Evolutionary conservation across 2,329 filamentous ascomycete species (phyloP), one percentile per base, ranked within the genome.

Genomic region (Aspergillus neotritici): DNA sequence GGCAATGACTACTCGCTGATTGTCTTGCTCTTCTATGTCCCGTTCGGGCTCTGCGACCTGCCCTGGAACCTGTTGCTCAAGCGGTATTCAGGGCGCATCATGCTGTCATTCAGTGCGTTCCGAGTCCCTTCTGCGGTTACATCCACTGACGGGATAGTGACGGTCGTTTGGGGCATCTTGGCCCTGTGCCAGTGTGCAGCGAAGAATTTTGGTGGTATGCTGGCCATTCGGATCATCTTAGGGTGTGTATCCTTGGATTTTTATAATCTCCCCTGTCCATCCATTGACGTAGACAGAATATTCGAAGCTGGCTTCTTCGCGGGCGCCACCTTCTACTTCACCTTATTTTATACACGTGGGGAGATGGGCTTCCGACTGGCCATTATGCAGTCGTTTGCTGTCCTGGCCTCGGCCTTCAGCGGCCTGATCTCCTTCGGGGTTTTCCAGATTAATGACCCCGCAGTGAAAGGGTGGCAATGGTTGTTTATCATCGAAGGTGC

Each of bases 281-380:
- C 3, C 14, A 4, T 11, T 46, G 14, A 40, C 21, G 1, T 0
- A 9, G 3, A 5, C n/a, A 51, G 49, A 16, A 55, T 61, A 2
- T 63, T 56, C 15, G 77, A 80, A 57, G 76, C 75, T 0, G 77
- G 74, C 0, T 79, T 78, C 60, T 77, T 77, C 46, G 71, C 75
- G 4, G 68, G 74, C 0, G 70, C 73, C 11, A 74, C 79, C 3
- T 78, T 77, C 57, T 80, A 75, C 48, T 56, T 75, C 6, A 72
- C 76, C 0, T 65, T 76, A 0, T 78, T 79, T 34, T 73, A 62
- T 43, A 58, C 52, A 0, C 53, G 60, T 2, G 54, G 54, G 9
- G 66, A 71, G 46, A 67, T 72, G 50, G 69, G 65, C 1, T 69
- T 72, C 37, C 65, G 69, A 9, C 65, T 68, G 3, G 70, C 67